Conservation (phyloP, 768 basidiomycete genomes). For the Polyporus arcularius region DNA sequence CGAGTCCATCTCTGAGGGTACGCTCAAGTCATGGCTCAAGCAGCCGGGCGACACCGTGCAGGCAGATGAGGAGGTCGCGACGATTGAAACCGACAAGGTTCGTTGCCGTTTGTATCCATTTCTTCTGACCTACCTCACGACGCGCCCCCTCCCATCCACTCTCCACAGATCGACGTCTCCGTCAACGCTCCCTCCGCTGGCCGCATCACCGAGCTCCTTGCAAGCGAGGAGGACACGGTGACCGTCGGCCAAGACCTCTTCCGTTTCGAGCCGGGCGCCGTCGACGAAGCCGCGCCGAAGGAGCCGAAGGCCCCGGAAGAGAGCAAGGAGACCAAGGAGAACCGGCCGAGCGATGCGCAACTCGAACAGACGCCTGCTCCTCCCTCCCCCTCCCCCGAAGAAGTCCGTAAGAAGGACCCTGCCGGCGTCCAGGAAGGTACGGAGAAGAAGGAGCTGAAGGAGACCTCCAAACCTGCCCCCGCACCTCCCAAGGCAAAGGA, state of each 20-base stretch:
- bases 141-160: neutral
- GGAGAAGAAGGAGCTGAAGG: slow-evolving; percentile 38
- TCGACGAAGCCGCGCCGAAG: slow-evolving; percentile 21
- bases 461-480: slow-evolving; percentile 32
- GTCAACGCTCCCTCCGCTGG: slow-evolving; percentile 92
- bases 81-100: slow-evolving; percentile 99
- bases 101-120: slow-evolving; percentile 17
- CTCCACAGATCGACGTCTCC: slow-evolving; percentile 86
- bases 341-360: slow-evolving; percentile 49
- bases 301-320: slow-evolving; percentile 25
- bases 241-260: slow-evolving; percentile 94
- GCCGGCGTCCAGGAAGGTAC: slow-evolving; percentile 34
- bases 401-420: slow-evolving; percentile 28
- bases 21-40: slow-evolving; percentile 92
- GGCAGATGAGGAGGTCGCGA: slow-evolving; percentile 94
- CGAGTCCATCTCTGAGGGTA: slow-evolving; percentile 97
- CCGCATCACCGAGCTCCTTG: slow-evolving; percentile 83
- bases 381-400: slow-evolving; percentile 41
- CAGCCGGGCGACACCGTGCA: slow-evolving; percentile 89
- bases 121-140: too few species aligned
- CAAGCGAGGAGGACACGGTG: slow-evolving; percentile 92
- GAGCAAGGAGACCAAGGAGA: slow-evolving; percentile 38
- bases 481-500: slow-evolving; percentile 25
- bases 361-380: slow-evolving; percentile 44
- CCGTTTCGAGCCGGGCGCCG: slow-evolving; percentile 77